Evolutionary conservation across 2,329 filamentous ascomycete genomes (phyloP), one percentile per base, ranked within the genome.

Genomic region (Paraconiothyrium brasiliense): DNA sequence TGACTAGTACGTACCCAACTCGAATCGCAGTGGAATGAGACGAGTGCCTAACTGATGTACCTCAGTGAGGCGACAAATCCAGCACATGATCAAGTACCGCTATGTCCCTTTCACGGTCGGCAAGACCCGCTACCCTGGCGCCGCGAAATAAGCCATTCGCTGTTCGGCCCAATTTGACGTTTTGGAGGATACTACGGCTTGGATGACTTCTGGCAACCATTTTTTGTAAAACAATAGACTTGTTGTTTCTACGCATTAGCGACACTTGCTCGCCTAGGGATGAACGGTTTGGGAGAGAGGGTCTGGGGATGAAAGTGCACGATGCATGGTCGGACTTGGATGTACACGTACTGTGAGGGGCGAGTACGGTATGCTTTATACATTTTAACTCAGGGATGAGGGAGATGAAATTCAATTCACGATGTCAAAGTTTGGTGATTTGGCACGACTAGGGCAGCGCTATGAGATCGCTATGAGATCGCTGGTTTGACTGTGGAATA

Each of bases 81-180:
- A 99, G 84, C 95, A 98, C 84, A 99, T 99, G 95, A 94, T 99
- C 87, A 99, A 98, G 85, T 99, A 98, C 85, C 92, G 94, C 82
- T 99, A 97, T 78, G 93, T 97, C 34, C 93, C 94, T 44, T 97
- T 97, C 83, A 90, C 92, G 44, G 89, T 97, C 68, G 94, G 94
- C 80, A 97, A 97, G 87, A 77, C 75, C 60, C 72, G 75, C 22
- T 79, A 78, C 69, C 67, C 73, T 20, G 71, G 67, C 54, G 67
- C 68, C 48, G 62, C 71, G 49, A 74, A 71, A 68, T 76, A 65
- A 67, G 62, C 52, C 43, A 24, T 46, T 51, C 22, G 54, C 49
- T 50, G 57, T 61, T 57, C 56, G 37, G 44, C n/a, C 49, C 32
- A 24, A 10, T 32, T 46, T 41, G 35, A 57, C 22, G n/a, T 14